Conservation (phyloP, 768 basidiomycete genomes). For the Coprinopsis marcescibilis region DNA sequence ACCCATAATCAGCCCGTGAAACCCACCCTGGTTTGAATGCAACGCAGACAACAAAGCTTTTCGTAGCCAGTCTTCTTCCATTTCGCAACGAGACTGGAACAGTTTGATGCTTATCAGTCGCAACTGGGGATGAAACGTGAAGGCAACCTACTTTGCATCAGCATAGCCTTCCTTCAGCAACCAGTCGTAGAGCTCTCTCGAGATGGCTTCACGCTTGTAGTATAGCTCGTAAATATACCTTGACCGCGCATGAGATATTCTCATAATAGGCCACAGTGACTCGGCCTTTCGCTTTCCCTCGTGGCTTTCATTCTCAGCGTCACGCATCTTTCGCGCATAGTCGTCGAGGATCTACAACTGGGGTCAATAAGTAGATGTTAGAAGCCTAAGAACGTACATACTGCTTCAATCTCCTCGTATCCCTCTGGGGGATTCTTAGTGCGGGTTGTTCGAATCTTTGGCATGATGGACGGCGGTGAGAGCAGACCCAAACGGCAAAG, state of each 20-base stretch:
- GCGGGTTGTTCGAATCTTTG: conserved; percentile 86
- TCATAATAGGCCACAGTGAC: conserved; percentile 96
- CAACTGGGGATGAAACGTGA: conserved; percentile 5
- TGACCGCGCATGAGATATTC: conserved; percentile 93
- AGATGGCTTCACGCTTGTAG: conserved; percentile 96
- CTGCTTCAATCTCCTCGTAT: conserved; percentile 87
- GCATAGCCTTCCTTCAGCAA: conserved; percentile 95
- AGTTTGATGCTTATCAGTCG: conserved; percentile 13
- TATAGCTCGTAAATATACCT: conserved; percentile 97
- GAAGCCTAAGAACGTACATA: conserved; percentile 18
- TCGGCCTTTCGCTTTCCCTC: conserved; percentile 96
- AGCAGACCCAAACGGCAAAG: not conserved
- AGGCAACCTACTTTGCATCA: conserved; percentile 77
- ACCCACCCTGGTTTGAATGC: conserved; percentile 85
- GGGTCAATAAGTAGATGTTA: not conserved
- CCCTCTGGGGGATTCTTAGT: conserved; percentile 96
- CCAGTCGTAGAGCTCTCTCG: conserved; percentile 94
- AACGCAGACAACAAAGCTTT: conserved; percentile 94
- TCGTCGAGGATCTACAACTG: conserved; percentile 81
- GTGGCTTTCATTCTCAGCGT: conserved; percentile 97
- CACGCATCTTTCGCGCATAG: conserved; percentile 98
- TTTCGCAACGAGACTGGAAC: conserved; percentile 96
- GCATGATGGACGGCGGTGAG: conserved; percentile 50
- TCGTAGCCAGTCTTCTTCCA: conserved; percentile 99
- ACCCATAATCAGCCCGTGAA: conserved; percentile 3